A percentile compares a stretch with the other conserved stretches of the same genome.
Conservation (phyloP, 2,329 filamentous ascomycete genomes). For the Mollisiaceae sp. region DNA sequence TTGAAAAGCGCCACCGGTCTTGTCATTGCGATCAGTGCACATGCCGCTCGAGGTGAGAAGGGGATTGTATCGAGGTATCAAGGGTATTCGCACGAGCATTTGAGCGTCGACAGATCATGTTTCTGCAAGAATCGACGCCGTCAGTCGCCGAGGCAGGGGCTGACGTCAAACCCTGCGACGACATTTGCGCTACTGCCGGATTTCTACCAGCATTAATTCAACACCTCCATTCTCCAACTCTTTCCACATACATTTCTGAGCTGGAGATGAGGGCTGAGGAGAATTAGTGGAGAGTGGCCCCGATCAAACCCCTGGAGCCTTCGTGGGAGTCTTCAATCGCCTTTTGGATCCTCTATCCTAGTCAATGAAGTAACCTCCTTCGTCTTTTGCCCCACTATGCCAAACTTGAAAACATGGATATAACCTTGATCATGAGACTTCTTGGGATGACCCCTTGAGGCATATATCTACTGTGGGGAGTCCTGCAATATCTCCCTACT, state of each 20-base stretch:
- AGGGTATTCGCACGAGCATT: constrained; percentile 21
- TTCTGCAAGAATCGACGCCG: neutral
- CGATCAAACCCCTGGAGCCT: neutral
- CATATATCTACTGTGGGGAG: constrained; percentile 3
- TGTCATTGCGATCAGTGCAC: constrained; percentile 11
- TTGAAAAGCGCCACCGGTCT: neutral
- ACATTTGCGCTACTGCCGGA: constrained; percentile 8
- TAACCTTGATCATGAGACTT: constrained; percentile 18
- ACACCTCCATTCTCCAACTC: constrained; percentile 13
- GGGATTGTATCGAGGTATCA: constrained; percentile 6
- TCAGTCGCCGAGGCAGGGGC: constrained; percentile 15
- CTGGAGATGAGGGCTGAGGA: constrained; percentile 20
- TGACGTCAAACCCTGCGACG: constrained; percentile 20
- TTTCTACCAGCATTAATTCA: constrained; percentile 12
- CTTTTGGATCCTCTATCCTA: neutral
- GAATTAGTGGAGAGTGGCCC: constrained; percentile 16
- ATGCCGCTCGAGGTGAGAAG: constrained; percentile 15
- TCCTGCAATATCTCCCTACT: neutral
- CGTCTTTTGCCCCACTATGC: constrained; percentile 4
- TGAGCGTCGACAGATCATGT: constrained; percentile 22
- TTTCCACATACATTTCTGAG: neutral
- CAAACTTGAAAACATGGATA: constrained; percentile 15
- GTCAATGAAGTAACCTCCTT: neutral
- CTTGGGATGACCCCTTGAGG: neutral
- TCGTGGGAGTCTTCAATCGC: neutral